Evolutionary conservation across 192 early-diverging fungal genomes (phyloP).

Genomic region (Lobosporangium transversale): DNA sequence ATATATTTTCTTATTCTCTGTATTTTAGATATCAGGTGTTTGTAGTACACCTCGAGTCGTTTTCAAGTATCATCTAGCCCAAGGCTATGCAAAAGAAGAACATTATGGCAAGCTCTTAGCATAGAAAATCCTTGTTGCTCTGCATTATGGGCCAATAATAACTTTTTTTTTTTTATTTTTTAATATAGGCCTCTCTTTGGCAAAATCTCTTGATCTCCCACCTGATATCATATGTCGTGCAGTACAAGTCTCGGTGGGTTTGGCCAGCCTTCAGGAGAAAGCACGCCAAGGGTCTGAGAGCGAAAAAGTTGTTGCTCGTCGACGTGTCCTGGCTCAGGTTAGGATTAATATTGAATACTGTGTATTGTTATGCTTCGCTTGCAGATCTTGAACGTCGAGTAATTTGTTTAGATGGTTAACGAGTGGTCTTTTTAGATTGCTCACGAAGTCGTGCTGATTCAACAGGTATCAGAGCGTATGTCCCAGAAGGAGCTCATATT

Average conservation of each 20-base stretch:
- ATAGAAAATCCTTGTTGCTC: too few species aligned
- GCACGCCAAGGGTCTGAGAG: conserved; percentile 23
- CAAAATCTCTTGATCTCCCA: conserved; percentile 47
- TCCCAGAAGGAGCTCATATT: conserved; percentile 1
- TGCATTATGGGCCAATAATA: too few species aligned
- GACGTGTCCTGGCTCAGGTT: conserved; percentile 24
- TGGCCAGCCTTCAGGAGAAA: conserved; percentile 42
- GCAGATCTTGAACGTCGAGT: too few species aligned
- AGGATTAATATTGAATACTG: too few species aligned
- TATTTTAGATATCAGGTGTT: too few species aligned
- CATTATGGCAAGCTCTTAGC: conserved; percentile 64
- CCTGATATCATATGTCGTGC: conserved; percentile 40
- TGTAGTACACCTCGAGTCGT: conserved; percentile 29
- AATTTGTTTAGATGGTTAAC: too few species aligned
- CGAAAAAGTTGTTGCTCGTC: conserved; percentile 21
- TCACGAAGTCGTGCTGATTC: conserved; percentile 14
- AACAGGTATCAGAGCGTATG: neutral
- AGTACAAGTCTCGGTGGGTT: conserved; percentile 39
- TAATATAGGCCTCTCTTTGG: conserved; percentile 62
- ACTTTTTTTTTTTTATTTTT: too few species aligned
- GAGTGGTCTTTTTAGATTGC: too few species aligned
- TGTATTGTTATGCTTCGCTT: too few species aligned
- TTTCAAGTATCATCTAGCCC: conserved; percentile 59
- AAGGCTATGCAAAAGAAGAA: conserved; percentile 55
- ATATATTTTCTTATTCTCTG: too few species aligned